A percentile compares a stretch with the other conserved stretches of the same genome.
Evolutionary conservation across 2,329 filamentous ascomycete genomes (phyloP).

Genomic region (Colletotrichum euphorbiae): DNA sequence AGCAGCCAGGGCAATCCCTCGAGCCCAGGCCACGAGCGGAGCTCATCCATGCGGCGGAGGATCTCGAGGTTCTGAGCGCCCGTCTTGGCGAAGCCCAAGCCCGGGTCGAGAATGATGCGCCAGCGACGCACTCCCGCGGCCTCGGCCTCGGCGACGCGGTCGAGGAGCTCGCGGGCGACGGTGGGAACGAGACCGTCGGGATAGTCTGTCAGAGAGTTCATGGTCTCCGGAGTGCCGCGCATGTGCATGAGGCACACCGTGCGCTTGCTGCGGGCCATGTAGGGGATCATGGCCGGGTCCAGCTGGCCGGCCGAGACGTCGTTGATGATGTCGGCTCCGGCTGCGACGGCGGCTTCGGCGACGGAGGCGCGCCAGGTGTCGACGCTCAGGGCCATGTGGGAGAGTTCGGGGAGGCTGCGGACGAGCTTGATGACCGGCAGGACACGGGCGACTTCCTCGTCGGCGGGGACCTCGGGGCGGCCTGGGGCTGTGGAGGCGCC

Average conservation of each 20-base stretch:
- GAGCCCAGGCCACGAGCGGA: slow-evolving; percentile 74
- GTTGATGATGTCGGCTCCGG: slow-evolving; percentile 93
- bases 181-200: slow-evolving; percentile 72
- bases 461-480: slow-evolving; percentile 73
- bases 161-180: slow-evolving; percentile 75
- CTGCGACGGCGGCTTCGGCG: slow-evolving; percentile 78
- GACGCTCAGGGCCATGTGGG: slow-evolving; percentile 80
- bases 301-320: slow-evolving; percentile 88
- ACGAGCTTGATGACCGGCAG: slow-evolving; percentile 83
- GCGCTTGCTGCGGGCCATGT: slow-evolving; percentile 80
- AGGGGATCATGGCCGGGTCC: slow-evolving; percentile 84
- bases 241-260: slow-evolving; percentile 93
- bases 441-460: slow-evolving; percentile 82
- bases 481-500: slow-evolving; percentile 92
- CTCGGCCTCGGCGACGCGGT: slow-evolving; percentile 79
- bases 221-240: slow-evolving; percentile 87
- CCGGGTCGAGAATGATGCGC: slow-evolving; percentile 95
- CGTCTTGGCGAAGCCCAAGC: slow-evolving; percentile 93
- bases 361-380: slow-evolving; percentile 93
- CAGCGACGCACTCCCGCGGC: slow-evolving; percentile 86
- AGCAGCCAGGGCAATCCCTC: slow-evolving; percentile 86
- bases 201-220: slow-evolving; percentile 78
- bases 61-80: slow-evolving; percentile 84
- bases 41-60: slow-evolving; percentile 72
- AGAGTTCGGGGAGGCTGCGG: slow-evolving; percentile 72